phyloP scores from a whole-genome alignment of 257 asterid species.

The Solanum lycopersicoides region DNA sequence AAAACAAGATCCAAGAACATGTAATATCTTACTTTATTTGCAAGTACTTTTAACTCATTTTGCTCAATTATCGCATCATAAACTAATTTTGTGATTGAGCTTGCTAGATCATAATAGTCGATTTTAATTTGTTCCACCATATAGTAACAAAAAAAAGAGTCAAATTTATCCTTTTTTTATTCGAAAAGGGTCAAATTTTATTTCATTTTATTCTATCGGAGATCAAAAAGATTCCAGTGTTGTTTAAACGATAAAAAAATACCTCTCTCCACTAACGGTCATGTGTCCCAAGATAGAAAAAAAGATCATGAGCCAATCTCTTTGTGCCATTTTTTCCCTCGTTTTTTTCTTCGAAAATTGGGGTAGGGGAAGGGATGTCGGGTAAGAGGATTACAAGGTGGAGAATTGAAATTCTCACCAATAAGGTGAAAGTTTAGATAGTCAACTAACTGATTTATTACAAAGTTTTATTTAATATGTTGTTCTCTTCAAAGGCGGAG shows the following conservation, averaged over 20 bases:
- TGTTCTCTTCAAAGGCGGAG: not conserved
- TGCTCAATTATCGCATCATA: not conserved
- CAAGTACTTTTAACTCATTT: not conserved
- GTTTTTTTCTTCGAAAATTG: not conserved
- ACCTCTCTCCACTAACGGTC: not conserved
- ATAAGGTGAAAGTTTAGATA: not conserved
- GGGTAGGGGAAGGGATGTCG: not conserved
- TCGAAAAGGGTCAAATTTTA: not conserved
- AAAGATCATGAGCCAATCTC: not conserved
- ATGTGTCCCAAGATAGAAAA: not conserved
- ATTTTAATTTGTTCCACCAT: not conserved
- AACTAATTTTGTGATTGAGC: not conserved
- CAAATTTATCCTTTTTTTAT: not conserved
- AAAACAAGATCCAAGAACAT: not conserved
- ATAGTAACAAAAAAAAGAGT: rapidly evolving
- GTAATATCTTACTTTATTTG: not conserved
- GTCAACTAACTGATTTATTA: not conserved
- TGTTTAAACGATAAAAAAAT: not conserved
- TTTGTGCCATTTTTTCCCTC: not conserved
- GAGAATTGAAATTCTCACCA: not conserved
- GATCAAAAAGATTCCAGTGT: not conserved
- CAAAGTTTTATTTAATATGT: not conserved
- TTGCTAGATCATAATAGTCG: not conserved
- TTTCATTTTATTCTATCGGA: not conserved
- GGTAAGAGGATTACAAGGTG: not conserved